Conservation (phyloP, 164 flowering plant species). For the Magnolia officinalis region DNA sequence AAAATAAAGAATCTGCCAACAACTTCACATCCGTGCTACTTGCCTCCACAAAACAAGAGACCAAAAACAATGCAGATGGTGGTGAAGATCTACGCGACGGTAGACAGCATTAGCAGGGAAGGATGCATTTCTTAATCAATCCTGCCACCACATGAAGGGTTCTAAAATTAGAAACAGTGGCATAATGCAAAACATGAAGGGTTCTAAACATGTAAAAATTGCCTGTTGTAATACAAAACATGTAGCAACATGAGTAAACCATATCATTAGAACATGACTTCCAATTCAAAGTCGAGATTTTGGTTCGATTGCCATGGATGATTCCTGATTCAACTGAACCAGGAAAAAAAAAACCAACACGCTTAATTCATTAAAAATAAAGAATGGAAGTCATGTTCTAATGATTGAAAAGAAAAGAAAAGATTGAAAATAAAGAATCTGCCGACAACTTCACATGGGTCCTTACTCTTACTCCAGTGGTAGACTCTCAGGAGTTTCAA, state of each 20-base stretch:
- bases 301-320: too few species aligned
- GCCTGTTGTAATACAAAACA: background rate
- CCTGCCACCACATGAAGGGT: conserved; percentile 9
- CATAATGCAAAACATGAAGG: background rate
- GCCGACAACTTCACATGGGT: too few species aligned
- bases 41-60: background rate
- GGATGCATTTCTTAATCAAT: conserved; percentile 1
- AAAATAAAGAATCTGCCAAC: conserved; percentile 11
- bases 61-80: background rate
- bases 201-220: background rate
- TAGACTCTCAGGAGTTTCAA: too few species aligned
- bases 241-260: background rate
- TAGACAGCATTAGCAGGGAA: background rate
- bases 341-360: too few species aligned
- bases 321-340: too few species aligned
- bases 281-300: background rate
- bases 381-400: too few species aligned
- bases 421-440: too few species aligned
- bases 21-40: conserved; percentile 5
- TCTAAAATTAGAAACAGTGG: background rate
- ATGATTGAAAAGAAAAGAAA: too few species aligned
- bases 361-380: too few species aligned
- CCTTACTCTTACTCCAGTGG: too few species aligned
- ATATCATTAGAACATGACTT: background rate
- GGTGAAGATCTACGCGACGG: background rate